Conservation (phyloP, 345 rosid genomes). For the Acer negundo region DNA sequence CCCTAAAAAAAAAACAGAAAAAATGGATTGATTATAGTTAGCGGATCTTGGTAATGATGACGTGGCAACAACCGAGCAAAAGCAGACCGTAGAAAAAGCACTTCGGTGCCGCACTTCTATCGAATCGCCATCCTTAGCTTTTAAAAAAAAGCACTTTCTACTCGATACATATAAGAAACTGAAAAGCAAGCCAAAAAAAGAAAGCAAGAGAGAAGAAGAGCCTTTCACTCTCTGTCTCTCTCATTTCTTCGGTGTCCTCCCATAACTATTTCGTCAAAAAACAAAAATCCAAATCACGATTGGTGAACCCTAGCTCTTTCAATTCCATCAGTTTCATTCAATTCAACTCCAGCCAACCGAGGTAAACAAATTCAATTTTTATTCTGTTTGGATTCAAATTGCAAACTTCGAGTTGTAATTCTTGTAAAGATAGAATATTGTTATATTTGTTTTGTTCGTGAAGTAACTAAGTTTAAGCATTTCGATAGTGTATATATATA, state of each 20-base stretch:
- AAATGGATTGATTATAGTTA: not conserved
- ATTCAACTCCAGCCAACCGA: not conserved
- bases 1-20: not conserved
- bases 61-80: conserved; percentile 11
- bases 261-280: not conserved
- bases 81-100: not conserved
- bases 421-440: too few relatives aligned
- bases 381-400: not conserved
- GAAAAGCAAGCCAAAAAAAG: not conserved
- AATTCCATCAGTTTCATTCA: not conserved
- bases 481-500: not conserved
- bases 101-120: not conserved
- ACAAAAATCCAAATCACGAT: not conserved
- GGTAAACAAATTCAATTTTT: not conserved
- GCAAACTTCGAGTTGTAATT: not conserved
- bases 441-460: not conserved
- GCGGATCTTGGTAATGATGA: not conserved
- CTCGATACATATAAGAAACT: not conserved
- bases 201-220: not conserved
- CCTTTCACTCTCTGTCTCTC: not conserved
- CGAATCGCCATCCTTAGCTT: not conserved
- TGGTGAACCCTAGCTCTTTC: not conserved
- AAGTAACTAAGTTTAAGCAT: not conserved
- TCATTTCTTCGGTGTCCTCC: not conserved
- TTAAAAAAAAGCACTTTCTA: not conserved